Evolutionary conservation across 2,329 filamentous ascomycete species (phyloP).

Genomic region (Verticillium klebahnii): DNA sequence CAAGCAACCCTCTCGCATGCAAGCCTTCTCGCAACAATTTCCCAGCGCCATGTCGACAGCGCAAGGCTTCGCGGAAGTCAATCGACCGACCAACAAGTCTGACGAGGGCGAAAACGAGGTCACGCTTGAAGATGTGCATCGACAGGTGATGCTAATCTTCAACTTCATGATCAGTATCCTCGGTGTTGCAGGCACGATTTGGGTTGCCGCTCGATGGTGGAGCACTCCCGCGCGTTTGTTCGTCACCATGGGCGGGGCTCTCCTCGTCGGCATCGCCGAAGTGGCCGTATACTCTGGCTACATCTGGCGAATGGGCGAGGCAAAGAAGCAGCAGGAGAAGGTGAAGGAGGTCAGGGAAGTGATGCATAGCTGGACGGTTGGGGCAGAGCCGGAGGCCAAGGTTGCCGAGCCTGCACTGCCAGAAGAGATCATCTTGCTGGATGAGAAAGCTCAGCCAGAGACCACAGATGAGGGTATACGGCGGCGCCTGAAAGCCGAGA

Average conservation of each 20-base stretch:
- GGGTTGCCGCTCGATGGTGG: conserved; percentile 76
- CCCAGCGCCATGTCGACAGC: conserved; percentile 43
- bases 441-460: not conserved
- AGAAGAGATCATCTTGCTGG: conserved; percentile 3
- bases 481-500: conserved; percentile 4
- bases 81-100: conserved; percentile 38
- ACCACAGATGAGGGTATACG: conserved; percentile 7
- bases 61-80: conserved; percentile 51
- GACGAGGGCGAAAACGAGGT: conserved; percentile 59
- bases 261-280: conserved; percentile 69
- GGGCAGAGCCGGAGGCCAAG: conserved; percentile 23
- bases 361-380: conserved; percentile 66
- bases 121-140: conserved; percentile 68
- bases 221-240: conserved; percentile 65
- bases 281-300: conserved; percentile 75
- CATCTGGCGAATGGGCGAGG: conserved; percentile 64
- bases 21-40: conserved; percentile 57
- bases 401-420: conserved; percentile 16
- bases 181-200: conserved; percentile 71
- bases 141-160: conserved; percentile 79
- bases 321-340: conserved; percentile 57
- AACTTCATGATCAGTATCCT: conserved; percentile 87
- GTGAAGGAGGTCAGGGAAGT: conserved; percentile 64
- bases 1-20: conserved; percentile 49
- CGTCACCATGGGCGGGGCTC: conserved; percentile 64